phyloP scores from a whole-genome alignment of 208 protist species.

The Novymonas esmeraldas region DNA sequence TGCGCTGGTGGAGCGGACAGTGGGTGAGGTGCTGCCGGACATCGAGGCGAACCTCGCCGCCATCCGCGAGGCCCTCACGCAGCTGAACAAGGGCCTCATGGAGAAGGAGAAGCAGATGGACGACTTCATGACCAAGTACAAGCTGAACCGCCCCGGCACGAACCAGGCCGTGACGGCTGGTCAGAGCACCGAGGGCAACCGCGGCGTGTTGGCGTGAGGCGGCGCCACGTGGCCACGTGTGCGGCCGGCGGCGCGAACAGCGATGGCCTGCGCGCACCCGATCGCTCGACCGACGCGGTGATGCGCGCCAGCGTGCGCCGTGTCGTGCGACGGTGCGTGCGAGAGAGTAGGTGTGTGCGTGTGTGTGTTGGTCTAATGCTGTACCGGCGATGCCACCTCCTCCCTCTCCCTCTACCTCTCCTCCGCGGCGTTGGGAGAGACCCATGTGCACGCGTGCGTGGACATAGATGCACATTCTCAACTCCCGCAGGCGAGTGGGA shows the following conservation, averaged over 20 bases:
- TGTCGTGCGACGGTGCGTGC: not conserved
- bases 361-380: slow-evolving; percentile 5
- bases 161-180: slow-evolving; percentile 39
- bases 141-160: slow-evolving; percentile 56
- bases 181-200: slow-evolving; percentile 35
- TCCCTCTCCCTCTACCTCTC: not conserved
- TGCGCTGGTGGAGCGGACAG: slow-evolving; percentile 95
- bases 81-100: slow-evolving; percentile 76
- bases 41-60: slow-evolving; percentile 90
- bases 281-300: too few relatives aligned
- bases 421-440: not conserved
- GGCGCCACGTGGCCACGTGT: not conserved
- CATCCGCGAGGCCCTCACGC: slow-evolving; percentile 72
- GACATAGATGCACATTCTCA: not conserved
- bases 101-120: slow-evolving; percentile 89
- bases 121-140: slow-evolving; percentile 83
- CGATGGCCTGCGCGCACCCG: not conserved
- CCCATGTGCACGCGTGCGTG: not conserved
- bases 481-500: not conserved
- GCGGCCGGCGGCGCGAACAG: not conserved
- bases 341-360: not conserved
- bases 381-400: slow-evolving; percentile 1
- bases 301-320: too few relatives aligned
- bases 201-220: slow-evolving; percentile 72
- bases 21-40: slow-evolving; percentile 94